Evolutionary conservation across 306 rosid genomes (phyloP).

Genomic region (Cucumis hystrix): DNA sequence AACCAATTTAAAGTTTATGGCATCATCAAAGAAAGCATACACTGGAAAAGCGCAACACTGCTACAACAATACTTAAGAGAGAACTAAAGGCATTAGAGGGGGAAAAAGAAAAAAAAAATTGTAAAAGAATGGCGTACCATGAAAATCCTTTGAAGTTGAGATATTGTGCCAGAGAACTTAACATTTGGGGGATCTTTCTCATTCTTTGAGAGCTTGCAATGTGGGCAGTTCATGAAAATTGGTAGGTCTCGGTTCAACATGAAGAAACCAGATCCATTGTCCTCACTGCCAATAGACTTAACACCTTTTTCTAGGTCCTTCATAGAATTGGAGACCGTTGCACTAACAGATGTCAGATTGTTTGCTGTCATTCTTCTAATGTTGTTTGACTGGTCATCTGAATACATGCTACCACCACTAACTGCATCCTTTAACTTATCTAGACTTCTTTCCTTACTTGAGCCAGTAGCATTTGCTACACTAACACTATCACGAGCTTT

Average conservation of each 20-base stretch:
- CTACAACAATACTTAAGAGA: not conserved
- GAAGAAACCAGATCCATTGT: slow-evolving; percentile 49
- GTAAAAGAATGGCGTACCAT: slow-evolving; percentile 43
- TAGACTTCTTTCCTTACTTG: slow-evolving; percentile 35
- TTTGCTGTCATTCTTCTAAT: slow-evolving; percentile 27
- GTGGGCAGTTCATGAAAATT: slow-evolving; percentile 77
- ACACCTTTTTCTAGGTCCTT: slow-evolving; percentile 40
- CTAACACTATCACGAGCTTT: slow-evolving; percentile 42
- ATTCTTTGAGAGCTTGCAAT: slow-evolving; percentile 53
- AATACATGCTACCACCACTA: slow-evolving; percentile 27
- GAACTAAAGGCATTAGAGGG: slow-evolving; percentile 3
- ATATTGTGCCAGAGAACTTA: slow-evolving; percentile 63
- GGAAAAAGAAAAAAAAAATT: not conserved
- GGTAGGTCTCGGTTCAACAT: slow-evolving; percentile 70
- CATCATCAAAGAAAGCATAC: not conserved
- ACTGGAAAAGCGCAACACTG: not conserved
- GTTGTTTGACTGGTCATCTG: slow-evolving; percentile 19
- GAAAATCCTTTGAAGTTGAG: slow-evolving; percentile 85
- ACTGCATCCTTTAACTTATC: slow-evolving; percentile 34
- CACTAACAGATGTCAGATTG: slow-evolving; percentile 24
- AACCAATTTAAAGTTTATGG: not conserved
- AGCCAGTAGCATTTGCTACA: slow-evolving; percentile 24
- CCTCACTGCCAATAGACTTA: slow-evolving; percentile 35
- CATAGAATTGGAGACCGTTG: slow-evolving; percentile 20
- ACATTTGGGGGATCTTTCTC: slow-evolving; percentile 41